These are phyloP conservation scores for Chlamydomonas asymmetrica DNA, from an alignment of 139 green algal species.

Conservation along the genomic window DNA sequence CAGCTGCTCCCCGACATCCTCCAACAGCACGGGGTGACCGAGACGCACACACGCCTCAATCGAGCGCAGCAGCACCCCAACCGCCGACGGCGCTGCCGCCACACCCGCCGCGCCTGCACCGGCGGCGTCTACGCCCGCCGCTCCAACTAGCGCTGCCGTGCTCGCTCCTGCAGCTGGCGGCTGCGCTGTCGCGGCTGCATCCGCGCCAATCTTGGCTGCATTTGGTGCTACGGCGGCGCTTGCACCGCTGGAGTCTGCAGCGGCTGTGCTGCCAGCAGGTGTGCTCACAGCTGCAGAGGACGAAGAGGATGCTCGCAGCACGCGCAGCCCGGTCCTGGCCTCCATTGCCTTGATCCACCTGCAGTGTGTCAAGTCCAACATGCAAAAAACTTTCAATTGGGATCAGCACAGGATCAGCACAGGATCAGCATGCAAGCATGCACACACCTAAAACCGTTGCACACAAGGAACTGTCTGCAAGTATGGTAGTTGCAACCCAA, in stretches of 20 bases:
- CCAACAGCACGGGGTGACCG: constrained; percentile 69
- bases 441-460: too few species aligned
- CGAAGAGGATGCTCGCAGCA: constrained; percentile 56
- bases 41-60: constrained; percentile 72
- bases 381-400: constrained; percentile 6
- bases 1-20: constrained; percentile 72
- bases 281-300: too few species aligned
- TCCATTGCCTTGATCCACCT: constrained; percentile 81
- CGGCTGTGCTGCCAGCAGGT: too few species aligned
- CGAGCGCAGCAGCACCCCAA: constrained; percentile 49
- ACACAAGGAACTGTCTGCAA: too few species aligned
- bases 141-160: neutral
- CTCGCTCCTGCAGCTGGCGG: neutral
- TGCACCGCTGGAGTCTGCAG: too few species aligned
- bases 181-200: neutral
- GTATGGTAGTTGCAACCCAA: too few species aligned
- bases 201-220: too few species aligned
- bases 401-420: neutral
- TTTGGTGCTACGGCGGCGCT: too few species aligned
- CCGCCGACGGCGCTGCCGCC: neutral
- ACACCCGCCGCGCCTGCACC: neutral
- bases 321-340: constrained; percentile 57
- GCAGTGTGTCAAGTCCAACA: too few species aligned
- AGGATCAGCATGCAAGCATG: too few species aligned
- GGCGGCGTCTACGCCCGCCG: too few species aligned